A percentile compares a stretch with the other conserved stretches of the same genome.
These are phyloP conservation scores for Aethionema arabicum DNA, from an alignment of 345 rosid genomes.

Conservation along the genomic window DNA sequence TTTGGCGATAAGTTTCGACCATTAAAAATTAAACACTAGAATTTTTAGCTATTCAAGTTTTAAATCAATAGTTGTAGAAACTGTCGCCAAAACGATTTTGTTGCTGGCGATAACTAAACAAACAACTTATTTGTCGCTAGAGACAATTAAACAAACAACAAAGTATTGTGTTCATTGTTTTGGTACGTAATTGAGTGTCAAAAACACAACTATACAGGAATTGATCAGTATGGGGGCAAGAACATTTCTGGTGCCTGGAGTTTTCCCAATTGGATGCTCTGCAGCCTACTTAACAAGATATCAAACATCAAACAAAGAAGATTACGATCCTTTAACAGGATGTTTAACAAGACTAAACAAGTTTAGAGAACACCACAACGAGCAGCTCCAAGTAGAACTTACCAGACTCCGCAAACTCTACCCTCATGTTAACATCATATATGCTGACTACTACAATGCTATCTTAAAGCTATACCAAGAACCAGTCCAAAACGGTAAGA, in stretches of 20 bases:
- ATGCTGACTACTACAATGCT: slow-evolving; percentile 44
- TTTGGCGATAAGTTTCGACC: too few species aligned
- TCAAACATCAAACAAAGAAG: slow-evolving; percentile 30
- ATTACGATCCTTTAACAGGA: slow-evolving; percentile 43
- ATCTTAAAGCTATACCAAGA: slow-evolving; percentile 22
- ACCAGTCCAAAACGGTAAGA: slow-evolving; percentile 42
- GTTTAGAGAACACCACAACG: slow-evolving; percentile 39
- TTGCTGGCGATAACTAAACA: too few species aligned
- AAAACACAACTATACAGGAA: slow-evolving; percentile 33
- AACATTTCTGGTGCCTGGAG: slow-evolving; percentile 52
- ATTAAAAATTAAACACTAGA: too few species aligned
- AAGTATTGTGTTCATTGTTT: slow-evolving; percentile 9
- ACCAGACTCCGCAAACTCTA: slow-evolving; percentile 22
- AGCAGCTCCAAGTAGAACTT: slow-evolving; percentile 39
- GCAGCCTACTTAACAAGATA: slow-evolving; percentile 31
- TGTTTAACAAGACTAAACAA: slow-evolving; percentile 47
- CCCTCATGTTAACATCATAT: slow-evolving; percentile 44
- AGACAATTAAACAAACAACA: too few species aligned
- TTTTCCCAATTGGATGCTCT: slow-evolving; percentile 44
- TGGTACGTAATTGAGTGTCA: not conserved
- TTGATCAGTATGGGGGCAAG: slow-evolving; percentile 47
- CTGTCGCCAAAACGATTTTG: too few species aligned
- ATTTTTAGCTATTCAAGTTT: too few species aligned
- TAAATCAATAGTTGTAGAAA: too few species aligned
- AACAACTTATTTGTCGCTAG: too few species aligned